Percentiles rank a stretch among this genome's conserved stretches.
phyloP scores from a whole-genome alignment of 1,139 yeast genomes.

The Suhomyces maxii region DNA sequence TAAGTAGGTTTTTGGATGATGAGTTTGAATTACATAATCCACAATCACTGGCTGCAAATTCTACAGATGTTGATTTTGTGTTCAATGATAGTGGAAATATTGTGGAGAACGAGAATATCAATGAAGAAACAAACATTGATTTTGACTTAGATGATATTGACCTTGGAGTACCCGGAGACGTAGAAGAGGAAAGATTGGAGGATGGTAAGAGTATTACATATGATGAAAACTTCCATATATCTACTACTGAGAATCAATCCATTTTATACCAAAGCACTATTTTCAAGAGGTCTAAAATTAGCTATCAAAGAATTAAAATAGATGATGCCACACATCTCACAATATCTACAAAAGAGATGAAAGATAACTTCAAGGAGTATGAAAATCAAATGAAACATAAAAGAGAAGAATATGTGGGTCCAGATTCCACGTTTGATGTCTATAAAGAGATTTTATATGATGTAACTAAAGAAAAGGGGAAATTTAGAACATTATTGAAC shows the following conservation, averaged over 20 bases:
- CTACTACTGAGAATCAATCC: constrained; percentile 12
- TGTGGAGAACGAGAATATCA: neutral
- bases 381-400: neutral
- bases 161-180: constrained; percentile 3
- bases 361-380: neutral
- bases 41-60: constrained; percentile 4
- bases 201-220: constrained; percentile 8
- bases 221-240: constrained; percentile 16
- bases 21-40: constrained; percentile 1
- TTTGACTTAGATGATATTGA: constrained; percentile 12
- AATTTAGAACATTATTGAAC: neutral
- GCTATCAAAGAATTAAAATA: neutral
- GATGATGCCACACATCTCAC: neutral
- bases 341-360: neutral
- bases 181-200: constrained; percentile 1
- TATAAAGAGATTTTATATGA: neutral
- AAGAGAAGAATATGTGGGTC: neutral
- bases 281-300: neutral
- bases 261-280: neutral
- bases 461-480: neutral
- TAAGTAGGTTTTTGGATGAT: constrained; percentile 4
- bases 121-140: neutral
- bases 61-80: constrained; percentile 7
- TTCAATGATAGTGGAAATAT: constrained; percentile 10
- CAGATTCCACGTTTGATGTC: neutral